Evolutionary conservation across 768 basidiomycete genomes (phyloP).

Genomic region (Kwoniella dendrophila): DNA sequence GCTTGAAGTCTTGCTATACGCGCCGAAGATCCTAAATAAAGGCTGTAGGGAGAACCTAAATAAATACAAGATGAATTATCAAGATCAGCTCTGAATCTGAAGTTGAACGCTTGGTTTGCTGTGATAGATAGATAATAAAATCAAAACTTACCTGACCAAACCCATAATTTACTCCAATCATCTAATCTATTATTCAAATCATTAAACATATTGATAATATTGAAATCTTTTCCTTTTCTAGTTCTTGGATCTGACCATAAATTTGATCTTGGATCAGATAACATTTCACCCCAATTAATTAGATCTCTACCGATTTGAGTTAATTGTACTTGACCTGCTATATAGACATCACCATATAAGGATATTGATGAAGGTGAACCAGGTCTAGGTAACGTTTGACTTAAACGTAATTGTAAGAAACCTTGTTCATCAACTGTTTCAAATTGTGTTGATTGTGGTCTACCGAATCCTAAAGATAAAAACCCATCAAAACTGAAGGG

Average conservation of each 20-base stretch:
- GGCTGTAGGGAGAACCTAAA: conserved; percentile 42
- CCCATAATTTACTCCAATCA: conserved; percentile 43
- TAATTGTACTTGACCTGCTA: conserved; percentile 42
- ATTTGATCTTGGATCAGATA: conserved; percentile 26
- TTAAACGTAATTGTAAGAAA: conserved; percentile 34
- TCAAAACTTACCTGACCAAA: conserved; percentile 39
- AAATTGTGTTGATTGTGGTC: conserved; percentile 42
- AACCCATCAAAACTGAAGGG: conserved; percentile 46
- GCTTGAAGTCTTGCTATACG: conserved; percentile 37
- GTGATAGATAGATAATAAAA: background rate
- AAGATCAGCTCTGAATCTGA: background rate
- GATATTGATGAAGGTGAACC: conserved; percentile 25
- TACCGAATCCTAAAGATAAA: conserved; percentile 43
- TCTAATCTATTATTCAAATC: conserved; percentile 41
- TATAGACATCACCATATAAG: conserved; percentile 42
- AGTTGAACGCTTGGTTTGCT: background rate
- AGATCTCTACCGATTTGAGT: conserved; percentile 45
- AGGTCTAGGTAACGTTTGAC: conserved; percentile 30
- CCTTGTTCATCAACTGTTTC: conserved; percentile 43
- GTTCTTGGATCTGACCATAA: conserved; percentile 30
- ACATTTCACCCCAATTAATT: conserved; percentile 39
- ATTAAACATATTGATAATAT: conserved; percentile 25
- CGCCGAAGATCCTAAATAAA: conserved; percentile 39
- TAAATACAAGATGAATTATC: too few species aligned
- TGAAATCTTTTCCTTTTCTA: too few species aligned